Evolutionary conservation across 176 grass and related monocot species (phyloP), one percentile per base, ranked within the genome.

Genomic region (Eragrostis nindensis): DNA sequence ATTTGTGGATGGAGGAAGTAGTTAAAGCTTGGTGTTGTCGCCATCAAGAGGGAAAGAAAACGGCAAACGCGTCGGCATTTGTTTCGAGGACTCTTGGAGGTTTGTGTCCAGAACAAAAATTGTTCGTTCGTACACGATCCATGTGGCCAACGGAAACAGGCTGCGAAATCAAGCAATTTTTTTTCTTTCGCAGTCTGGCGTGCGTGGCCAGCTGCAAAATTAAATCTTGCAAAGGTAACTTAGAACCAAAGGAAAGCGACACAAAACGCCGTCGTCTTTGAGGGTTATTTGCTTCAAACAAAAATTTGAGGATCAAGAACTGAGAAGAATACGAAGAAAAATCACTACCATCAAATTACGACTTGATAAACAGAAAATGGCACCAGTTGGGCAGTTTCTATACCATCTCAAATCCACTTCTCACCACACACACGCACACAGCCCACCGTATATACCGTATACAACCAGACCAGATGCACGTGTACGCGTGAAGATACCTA

Each of bases 361-460:
- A 55, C 30, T 10, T 4, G 60, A n/a, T n/a, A n/a, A 78, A 65
- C 49, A 27, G 7, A 76, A 25, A 77, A 17, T 4, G 24, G 11
- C 29, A 78, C 17, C 0, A 19, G 47, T 48, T 71, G 32, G 32
- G 32, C 49, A 68, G 40, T 70, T 49, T 52, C 27, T 50, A 67
- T 53, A 53, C 29, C 65, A 54, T 67, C 19, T 65, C 27, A 22
- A 79, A 47, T 66, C 45, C 15, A 79, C 30, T 50, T 66, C 45
- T 40, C 30, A 25, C 5, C 32, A 36, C 32, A 36, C 32, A 36
- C 4, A 36, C 30, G 40, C 32, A 56, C 0, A 30, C 0, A 29
- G 26, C 11, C 11, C 50, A 39, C 30, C 32, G 32, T 36, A 36
- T 36, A 17, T 16, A 2, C 7, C 6, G 1, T 9, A 7, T 2